Conservation (phyloP, 345 rosid species). For the Bruguiera parviflora region DNA sequence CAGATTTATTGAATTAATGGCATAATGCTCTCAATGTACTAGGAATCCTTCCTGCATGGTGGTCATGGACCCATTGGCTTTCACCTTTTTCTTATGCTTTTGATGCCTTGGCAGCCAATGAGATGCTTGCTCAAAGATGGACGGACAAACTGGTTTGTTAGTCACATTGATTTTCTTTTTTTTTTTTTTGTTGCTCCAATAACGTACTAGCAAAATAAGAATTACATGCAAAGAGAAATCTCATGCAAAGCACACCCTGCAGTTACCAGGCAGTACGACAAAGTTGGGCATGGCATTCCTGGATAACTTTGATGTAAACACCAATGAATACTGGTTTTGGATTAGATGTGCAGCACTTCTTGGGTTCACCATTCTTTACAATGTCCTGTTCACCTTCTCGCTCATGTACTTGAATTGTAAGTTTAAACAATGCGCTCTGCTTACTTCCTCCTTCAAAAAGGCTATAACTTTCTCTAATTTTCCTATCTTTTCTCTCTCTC, state of each 20-base stretch:
- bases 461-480: too few species aligned
- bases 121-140: conserved; percentile 17
- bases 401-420: conserved; percentile 66
- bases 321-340: conserved; percentile 77
- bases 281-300: conserved; percentile 62
- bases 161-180: too few species aligned
- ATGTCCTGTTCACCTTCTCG: conserved; percentile 66
- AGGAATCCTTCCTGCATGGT: conserved; percentile 15
- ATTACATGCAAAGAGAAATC: too few species aligned
- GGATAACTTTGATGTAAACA: conserved; percentile 39
- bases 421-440: conserved; percentile 12
- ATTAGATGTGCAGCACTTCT: conserved; percentile 59
- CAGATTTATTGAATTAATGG: background rate
- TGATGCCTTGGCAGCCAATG: conserved; percentile 14
- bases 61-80: conserved; percentile 21
- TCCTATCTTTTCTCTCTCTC: too few species aligned
- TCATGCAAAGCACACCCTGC: conserved; percentile 9
- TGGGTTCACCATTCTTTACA: conserved; percentile 66
- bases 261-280: conserved; percentile 53
- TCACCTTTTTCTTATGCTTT: conserved; percentile 12
- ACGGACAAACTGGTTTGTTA: conserved; percentile 17
- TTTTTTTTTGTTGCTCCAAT: too few species aligned
- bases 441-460: too few species aligned
- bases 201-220: too few species aligned
- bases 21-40: background rate